These are phyloP conservation scores for Rhizopus arrhizus DNA, from an alignment of 371 early-diverging fungal species.

Conservation along the genomic window DNA sequence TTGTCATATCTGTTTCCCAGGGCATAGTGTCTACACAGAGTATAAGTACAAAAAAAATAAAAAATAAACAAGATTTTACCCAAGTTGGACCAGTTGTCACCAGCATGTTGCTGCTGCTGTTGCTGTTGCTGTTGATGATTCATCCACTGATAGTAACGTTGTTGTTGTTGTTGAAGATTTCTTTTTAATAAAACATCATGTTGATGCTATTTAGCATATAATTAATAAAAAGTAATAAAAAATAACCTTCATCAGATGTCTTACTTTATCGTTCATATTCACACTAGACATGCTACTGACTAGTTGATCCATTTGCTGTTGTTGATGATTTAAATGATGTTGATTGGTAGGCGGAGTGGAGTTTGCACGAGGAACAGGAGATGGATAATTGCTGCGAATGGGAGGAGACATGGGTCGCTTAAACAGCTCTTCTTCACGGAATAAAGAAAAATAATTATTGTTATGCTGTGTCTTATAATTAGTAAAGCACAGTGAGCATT, in stretches of 20 bases:
- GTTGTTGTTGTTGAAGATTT: slow-evolving; percentile 27
- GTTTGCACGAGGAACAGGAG: slow-evolving; percentile 46
- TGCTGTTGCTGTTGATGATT: slow-evolving; percentile 26
- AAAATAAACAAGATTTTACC: slow-evolving; percentile 5
- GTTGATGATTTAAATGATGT: slow-evolving; percentile 13
- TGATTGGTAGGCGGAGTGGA: slow-evolving; percentile 46
- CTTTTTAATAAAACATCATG: slow-evolving; percentile 17
- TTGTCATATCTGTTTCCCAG: background rate
- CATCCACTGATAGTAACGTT: slow-evolving; percentile 36
- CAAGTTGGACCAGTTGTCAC: slow-evolving; percentile 24
- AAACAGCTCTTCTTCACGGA: slow-evolving; percentile 2
- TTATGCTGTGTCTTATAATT: too few relatives aligned
- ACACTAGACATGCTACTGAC: slow-evolving; percentile 22
- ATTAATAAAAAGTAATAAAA: background rate
- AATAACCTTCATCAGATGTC: background rate
- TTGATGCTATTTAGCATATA: background rate
- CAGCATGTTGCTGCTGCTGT: slow-evolving; percentile 26
- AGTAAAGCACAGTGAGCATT: too few relatives aligned
- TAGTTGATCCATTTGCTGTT: slow-evolving; percentile 29
- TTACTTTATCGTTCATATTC: slow-evolving; percentile 23
- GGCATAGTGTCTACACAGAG: background rate
- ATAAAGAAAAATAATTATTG: background rate
- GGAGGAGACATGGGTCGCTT: slow-evolving; percentile 36
- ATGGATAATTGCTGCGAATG: slow-evolving; percentile 31
- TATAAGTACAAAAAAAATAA: too few relatives aligned